Evolutionary conservation across 192 early-diverging fungal species (phyloP).

Genomic region (Backusella psychrophila): DNA sequence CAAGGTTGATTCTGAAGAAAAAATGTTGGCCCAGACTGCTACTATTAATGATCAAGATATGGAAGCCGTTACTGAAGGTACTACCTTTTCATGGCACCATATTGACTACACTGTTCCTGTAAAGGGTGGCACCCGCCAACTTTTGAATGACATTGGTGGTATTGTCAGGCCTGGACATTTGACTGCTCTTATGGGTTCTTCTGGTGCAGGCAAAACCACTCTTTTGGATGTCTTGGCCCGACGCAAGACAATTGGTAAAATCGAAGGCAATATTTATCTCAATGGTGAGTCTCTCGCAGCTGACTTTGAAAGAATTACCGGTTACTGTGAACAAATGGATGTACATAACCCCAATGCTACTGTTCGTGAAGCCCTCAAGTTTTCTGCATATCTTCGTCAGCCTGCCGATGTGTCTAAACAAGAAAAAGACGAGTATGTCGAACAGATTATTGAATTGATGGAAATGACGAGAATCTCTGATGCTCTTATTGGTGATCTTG

Average conservation of each 20-base stretch:
- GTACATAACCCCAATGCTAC: constrained; percentile 73
- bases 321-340: constrained; percentile 86
- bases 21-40: not conserved
- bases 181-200: constrained; percentile 81
- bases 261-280: constrained; percentile 70
- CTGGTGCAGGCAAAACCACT: constrained; percentile 80
- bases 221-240: constrained; percentile 70
- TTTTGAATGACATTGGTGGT: constrained; percentile 65
- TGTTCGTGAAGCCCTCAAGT: constrained; percentile 72
- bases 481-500: constrained; percentile 70
- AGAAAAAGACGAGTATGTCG: constrained; percentile 71
- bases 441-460: constrained; percentile 72
- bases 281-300: constrained; percentile 50
- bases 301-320: constrained; percentile 68
- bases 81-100: constrained; percentile 64
- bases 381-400: constrained; percentile 74
- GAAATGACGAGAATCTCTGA: constrained; percentile 69
- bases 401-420: constrained; percentile 57
- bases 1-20: constrained; percentile 2
- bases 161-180: constrained; percentile 43
- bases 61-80: constrained; percentile 48
- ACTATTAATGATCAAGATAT: constrained; percentile 12
- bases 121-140: constrained; percentile 47
- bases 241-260: constrained; percentile 71
- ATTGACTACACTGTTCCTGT: constrained; percentile 53